Base-by-base conservation (phyloP, 805 yeast species). In the Pichia pseudocactophila region DNA sequence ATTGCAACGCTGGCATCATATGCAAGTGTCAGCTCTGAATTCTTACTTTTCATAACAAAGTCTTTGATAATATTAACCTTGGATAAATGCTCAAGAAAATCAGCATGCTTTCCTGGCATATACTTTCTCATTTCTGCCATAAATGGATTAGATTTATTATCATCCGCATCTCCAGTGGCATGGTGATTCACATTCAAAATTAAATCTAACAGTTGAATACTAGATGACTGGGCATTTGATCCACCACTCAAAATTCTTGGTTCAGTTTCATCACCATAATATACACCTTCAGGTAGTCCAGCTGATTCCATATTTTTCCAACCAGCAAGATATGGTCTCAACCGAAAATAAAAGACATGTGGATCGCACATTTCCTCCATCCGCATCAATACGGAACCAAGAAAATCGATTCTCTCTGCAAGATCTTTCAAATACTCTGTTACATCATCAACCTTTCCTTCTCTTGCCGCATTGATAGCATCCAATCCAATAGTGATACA, bases 361-460 rank as follows among this genome's bases (percentile, higher is more conserved):
- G 97, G 97, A 56, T 88, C 96, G 61, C 96, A 86, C 82, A 82
- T 82, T 51, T 89, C 95, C 55, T 84, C 88, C 92, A 89, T 83
- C 52, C 74, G 72, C 75, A 80, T 76, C 51, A 90, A 64, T 2
- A 84, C 72, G 3, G 81, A 68, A 12, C 88, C 92, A 50, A 90
- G 65, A 45, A 69, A 65, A 56, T 85, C 95, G 40, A 89, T 81
- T 32, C 73, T 63, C 58, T 81, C 84, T 2, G 96, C 95, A 42
- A 89, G 62, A 30, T 55, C 59, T 56, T 84, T 84, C 40, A 89
- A 64, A 36, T 69, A 59, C 30, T 50, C 56, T 8, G 68, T 65
- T 9, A 79, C 75, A 3, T 51, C 51, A 0, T 54, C 55, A 6
- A 65, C 44, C 37, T 81, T 64, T 38, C 71, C 65, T 2, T 64